Evolutionary conservation across 345 rosid genomes (phyloP).

Genomic region (Raphanus sativus): DNA sequence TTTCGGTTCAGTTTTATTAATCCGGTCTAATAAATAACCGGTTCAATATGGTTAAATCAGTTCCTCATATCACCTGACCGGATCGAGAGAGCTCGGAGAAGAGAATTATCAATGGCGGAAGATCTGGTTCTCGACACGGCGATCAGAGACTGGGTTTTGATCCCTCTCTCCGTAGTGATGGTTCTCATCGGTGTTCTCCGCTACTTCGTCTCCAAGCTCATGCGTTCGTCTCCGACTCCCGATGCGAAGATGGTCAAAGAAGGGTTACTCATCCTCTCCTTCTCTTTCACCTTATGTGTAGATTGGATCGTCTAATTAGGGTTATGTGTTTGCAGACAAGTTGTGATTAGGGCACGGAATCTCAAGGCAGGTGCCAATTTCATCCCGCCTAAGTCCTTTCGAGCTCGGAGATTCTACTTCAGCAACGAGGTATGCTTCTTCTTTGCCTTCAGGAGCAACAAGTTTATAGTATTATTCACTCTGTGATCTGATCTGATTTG

Average conservation of each 20-base stretch:
- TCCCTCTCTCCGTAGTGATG: conserved; percentile 90
- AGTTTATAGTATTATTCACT: background rate
- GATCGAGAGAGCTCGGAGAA: background rate
- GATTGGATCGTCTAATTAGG: background rate
- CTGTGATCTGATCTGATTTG: background rate
- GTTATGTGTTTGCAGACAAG: conserved; percentile 52
- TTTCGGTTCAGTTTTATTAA: background rate
- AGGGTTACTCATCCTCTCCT: conserved; percentile 51
- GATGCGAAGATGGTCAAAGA: conserved; percentile 81
- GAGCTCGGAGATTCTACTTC: conserved; percentile 77
- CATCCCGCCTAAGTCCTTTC: conserved; percentile 78
- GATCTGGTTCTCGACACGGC: conserved; percentile 95
- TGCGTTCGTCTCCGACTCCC: conserved; percentile 75
- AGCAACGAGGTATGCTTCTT: conserved; percentile 70
- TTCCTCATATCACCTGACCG: conserved; percentile 1
- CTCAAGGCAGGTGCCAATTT: conserved; percentile 83
- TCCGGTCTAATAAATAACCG: background rate
- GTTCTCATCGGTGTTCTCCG: conserved; percentile 91
- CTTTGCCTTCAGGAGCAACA: background rate
- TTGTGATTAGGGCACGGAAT: conserved; percentile 83
- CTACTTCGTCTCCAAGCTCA: conserved; percentile 70
- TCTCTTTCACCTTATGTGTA: background rate
- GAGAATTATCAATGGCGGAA: conserved; percentile 65
- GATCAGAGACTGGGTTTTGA: conserved; percentile 92
- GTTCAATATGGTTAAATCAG: background rate